A percentile compares a stretch with the other conserved stretches of the same genome.
Evolutionary conservation across 495 filamentous ascomycete species (phyloP).

Genomic region (Ascobolus immersus): DNA sequence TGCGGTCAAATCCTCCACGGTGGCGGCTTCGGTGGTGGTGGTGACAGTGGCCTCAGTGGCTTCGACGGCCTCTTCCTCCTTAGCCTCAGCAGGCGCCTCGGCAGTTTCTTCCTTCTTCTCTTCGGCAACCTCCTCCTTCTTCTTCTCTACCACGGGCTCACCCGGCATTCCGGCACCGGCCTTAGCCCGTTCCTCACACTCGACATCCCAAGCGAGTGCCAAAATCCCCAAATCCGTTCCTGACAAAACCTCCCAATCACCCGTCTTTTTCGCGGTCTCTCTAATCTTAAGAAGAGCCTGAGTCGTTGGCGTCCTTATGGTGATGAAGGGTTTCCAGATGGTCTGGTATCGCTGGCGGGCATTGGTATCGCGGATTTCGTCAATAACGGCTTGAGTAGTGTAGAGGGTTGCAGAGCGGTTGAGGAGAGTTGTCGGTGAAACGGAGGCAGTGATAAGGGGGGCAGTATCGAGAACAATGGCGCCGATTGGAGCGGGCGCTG

Average conservation of each 20-base stretch:
- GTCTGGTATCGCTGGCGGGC: constrained; percentile 58
- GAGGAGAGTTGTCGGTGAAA: constrained; percentile 23
- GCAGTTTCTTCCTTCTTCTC: background rate
- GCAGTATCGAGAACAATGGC: constrained; percentile 75
- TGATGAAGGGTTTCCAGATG: constrained; percentile 59
- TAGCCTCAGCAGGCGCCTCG: background rate
- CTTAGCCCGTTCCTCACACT: constrained; percentile 2
- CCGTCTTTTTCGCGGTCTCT: constrained; percentile 70
- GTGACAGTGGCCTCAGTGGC: constrained; percentile 3
- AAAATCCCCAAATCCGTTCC: constrained; percentile 67
- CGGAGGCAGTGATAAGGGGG: constrained; percentile 50
- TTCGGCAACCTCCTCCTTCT: constrained; percentile 2
- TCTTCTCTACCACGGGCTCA: constrained; percentile 1
- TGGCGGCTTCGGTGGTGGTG: constrained; percentile 2
- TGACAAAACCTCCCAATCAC: constrained; percentile 67
- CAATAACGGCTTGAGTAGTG: constrained; percentile 65
- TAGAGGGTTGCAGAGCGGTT: constrained; percentile 49
- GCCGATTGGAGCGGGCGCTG: constrained; percentile 41
- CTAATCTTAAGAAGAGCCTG: constrained; percentile 54
- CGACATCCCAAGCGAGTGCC: constrained; percentile 69
- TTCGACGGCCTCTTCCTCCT: background rate
- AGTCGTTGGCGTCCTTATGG: constrained; percentile 41
- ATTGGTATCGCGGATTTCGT: constrained; percentile 69
- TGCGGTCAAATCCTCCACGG: constrained; percentile 3
- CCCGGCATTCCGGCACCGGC: constrained; percentile 1